phyloP scores from a whole-genome alignment of 208 protist species.

The Wallacemonas sp. region DNA sequence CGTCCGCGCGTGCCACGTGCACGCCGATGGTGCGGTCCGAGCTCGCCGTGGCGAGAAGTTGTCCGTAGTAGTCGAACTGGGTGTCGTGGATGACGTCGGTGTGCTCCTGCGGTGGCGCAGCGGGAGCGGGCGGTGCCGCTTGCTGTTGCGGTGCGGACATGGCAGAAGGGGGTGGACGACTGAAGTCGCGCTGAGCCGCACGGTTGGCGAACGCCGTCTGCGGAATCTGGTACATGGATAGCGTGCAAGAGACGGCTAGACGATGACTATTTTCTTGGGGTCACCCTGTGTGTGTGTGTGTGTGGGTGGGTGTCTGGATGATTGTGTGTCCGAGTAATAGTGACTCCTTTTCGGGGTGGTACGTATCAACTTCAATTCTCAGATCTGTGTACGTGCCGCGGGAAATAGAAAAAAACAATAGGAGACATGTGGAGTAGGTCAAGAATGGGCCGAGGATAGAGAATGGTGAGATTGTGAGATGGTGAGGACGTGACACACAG shows the following conservation, averaged over 20 bases:
- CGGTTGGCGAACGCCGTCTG: constrained; percentile 3
- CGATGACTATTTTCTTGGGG: too few relatives aligned
- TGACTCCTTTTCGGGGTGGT: too few relatives aligned
- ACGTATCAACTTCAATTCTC: too few relatives aligned
- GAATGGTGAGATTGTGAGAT: too few relatives aligned
- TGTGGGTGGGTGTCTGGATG: too few relatives aligned
- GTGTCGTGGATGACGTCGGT: constrained; percentile 96
- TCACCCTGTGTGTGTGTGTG: too few relatives aligned
- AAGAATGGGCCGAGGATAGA: too few relatives aligned
- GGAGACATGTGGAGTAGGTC: not conserved
- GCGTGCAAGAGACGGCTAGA: too few relatives aligned
- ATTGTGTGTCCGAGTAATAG: too few relatives aligned
- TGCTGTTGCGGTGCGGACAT: not conserved
- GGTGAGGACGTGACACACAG: too few relatives aligned
- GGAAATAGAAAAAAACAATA: constrained; percentile 18
- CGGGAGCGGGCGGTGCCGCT: not conserved
- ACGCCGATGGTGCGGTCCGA: constrained; percentile 97
- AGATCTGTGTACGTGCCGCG: too few relatives aligned
- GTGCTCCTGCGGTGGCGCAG: constrained; percentile 44
- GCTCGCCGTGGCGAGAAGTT: constrained; percentile 97
- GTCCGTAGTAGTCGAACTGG: constrained; percentile 98
- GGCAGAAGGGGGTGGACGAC: not conserved
- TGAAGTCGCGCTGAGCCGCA: not conserved
- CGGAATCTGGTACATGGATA: constrained; percentile 9
- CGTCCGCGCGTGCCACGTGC: constrained; percentile 79